phyloP scores from a whole-genome alignment of 2,329 filamentous ascomycete species.

The Ascochyta lentis region DNA sequence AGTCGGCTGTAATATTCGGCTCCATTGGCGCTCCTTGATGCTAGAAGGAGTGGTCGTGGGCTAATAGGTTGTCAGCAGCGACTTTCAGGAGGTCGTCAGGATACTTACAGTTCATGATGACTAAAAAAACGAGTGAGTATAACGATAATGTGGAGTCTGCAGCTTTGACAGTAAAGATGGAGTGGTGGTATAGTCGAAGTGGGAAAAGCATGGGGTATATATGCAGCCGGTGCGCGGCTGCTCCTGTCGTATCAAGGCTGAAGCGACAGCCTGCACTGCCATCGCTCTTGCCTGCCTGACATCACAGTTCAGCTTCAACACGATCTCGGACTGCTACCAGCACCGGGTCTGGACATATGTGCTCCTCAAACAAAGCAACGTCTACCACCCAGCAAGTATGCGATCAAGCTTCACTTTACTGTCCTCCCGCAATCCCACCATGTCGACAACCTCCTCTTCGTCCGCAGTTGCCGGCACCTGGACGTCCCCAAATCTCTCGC shows the following conservation, averaged over 20 bases:
- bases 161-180: not conserved
- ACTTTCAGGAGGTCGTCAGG: too few species aligned
- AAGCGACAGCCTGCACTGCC: not conserved
- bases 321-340: not conserved
- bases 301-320: not conserved
- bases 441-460: conserved; percentile 32
- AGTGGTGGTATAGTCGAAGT: not conserved
- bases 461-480: conserved; percentile 37
- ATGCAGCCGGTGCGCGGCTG: not conserved
- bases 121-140: not conserved
- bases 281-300: not conserved
- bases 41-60: not conserved
- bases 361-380: not conserved
- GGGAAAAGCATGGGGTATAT: not conserved
- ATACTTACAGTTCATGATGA: not conserved
- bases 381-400: conserved; percentile 35
- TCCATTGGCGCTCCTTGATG: not conserved
- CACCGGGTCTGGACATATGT: not conserved
- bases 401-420: conserved; percentile 35
- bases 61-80: not conserved
- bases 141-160: not conserved
- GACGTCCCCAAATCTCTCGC: conserved; percentile 38
- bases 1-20: not conserved
- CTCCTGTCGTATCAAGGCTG: not conserved
- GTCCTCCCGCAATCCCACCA: conserved; percentile 25